These are phyloP conservation scores for Cyamopsis tetragonoloba DNA, from an alignment of 306 rosid species.

Conservation along the genomic window DNA sequence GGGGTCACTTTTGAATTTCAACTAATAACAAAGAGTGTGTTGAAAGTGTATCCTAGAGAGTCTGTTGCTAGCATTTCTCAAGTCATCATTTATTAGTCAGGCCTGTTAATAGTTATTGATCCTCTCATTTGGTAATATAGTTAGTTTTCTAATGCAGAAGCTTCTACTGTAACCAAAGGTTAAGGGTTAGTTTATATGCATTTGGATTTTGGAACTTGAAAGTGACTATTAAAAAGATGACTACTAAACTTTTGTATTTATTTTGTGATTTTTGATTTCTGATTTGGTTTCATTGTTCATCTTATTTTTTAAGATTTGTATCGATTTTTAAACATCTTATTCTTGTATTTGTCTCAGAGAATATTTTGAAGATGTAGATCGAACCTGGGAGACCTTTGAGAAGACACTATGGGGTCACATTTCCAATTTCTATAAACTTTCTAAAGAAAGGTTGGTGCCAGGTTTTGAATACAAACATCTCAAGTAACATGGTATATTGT, in stretches of 20 bases:
- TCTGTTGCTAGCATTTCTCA: too few relatives aligned
- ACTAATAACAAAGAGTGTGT: too few relatives aligned
- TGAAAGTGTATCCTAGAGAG: too few relatives aligned
- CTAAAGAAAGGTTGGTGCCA: slow-evolving; percentile 81
- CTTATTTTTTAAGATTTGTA: neutral
- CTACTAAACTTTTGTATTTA: neutral
- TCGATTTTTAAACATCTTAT: slow-evolving; percentile 23
- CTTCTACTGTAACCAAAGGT: neutral
- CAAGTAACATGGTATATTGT: slow-evolving; percentile 14
- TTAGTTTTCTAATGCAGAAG: neutral
- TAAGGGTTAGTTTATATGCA: neutral
- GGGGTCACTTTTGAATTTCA: too few relatives aligned
- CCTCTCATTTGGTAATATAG: neutral
- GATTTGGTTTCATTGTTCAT: neutral
- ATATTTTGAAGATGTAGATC: slow-evolving; percentile 95
- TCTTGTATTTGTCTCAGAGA: slow-evolving; percentile 47
- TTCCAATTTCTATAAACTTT: slow-evolving; percentile 82
- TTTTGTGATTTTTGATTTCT: neutral
- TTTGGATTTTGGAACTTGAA: neutral
- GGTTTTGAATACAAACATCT: slow-evolving; percentile 19
- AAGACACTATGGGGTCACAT: slow-evolving; percentile 85
- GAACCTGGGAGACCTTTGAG: slow-evolving; percentile 95
- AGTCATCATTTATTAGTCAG: neutral
- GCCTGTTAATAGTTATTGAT: neutral
- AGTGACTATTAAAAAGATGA: slow-evolving; percentile 13